Base-by-base conservation (phyloP, 2,329 filamentous ascomycete genomes). In the Fusarium sp. region DNA sequence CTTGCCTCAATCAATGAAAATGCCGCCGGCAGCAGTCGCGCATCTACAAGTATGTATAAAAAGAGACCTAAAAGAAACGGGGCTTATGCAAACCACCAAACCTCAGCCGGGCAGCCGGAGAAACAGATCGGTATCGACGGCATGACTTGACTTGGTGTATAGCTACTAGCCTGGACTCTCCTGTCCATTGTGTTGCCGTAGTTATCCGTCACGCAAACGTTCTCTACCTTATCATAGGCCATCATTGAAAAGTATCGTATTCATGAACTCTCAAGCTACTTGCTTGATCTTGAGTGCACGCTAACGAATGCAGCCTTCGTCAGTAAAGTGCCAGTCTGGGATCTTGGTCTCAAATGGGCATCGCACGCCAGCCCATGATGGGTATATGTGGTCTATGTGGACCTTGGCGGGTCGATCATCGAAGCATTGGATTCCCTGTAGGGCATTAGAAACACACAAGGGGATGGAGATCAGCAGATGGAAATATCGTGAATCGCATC, bases 341-440 rank as follows among this genome's bases (percentile, higher is more conserved):
- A 58, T 66, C 42, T 66, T 67, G 51, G 42, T 54, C 41, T 48
- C 41, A 45, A 26, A 26, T 45, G 45, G 35, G 45, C 45, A 28
- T 36, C 63, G 53, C 51, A 45, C 59, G 50, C 54, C 35, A 47
- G 24, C 26, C 35, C 35, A 38, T 36, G 24, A 67, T 68, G 65
- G 65, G 45, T 68, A 68, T 61, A 22, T 67, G 65, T 36, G 35
- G 35, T 17, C 35, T 35, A 35, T 35, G 32, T 68, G 66, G 64
- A 55, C 32, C 48, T 20, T 32, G 35, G 64, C 36, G 64, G 64
- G 66, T 63, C 64, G 55, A 69, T 69, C 64, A 50, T 63, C 51
- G 41, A 61, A 63, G 41, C 42, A 47, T 42, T 30, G 56, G 24
- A 50, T 28, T 50, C 42, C 41, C 32, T 50, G 42, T 36, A 69